phyloP scores from a whole-genome alignment of 768 basidiomycete species.

The Tephrocybe rancida region DNA sequence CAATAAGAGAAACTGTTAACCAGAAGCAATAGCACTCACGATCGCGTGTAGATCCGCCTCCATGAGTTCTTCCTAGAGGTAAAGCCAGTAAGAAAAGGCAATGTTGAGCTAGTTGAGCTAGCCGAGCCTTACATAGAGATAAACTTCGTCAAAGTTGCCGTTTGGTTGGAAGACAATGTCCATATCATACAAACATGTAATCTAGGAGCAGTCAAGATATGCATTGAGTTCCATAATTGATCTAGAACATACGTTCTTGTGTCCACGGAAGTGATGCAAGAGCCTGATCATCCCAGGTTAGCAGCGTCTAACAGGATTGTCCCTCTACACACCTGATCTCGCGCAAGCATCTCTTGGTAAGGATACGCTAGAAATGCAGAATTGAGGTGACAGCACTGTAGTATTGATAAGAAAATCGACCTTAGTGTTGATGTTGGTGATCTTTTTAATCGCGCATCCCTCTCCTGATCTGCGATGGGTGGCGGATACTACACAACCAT shows the following conservation, averaged over 20 bases:
- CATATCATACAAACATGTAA: conserved; percentile 97
- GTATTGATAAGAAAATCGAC: conserved; percentile 28
- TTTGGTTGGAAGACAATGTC: conserved; percentile 93
- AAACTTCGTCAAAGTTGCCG: conserved; percentile 96
- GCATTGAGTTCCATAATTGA: not conserved
- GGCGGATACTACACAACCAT: conserved; percentile 90
- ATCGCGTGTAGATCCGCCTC: conserved; percentile 99
- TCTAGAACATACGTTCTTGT: conserved; percentile 82
- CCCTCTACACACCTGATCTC: conserved; percentile 79
- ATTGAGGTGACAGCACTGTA: not conserved
- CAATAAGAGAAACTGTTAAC: not conserved
- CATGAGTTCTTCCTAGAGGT: conserved; percentile 94
- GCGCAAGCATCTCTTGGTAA: conserved; percentile 94
- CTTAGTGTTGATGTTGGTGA: conserved; percentile 92
- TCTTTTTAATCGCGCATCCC: conserved; percentile 95
- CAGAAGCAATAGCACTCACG: conserved; percentile 44
- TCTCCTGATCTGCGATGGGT: conserved; percentile 83
- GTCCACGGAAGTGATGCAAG: conserved; percentile 96
- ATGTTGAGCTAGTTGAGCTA: not conserved
- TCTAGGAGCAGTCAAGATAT: conserved; percentile 48
- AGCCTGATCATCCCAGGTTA: conserved; percentile 50
- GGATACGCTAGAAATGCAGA: conserved; percentile 63
- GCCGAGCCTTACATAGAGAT: conserved; percentile 69
- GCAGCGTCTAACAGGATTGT: not conserved
- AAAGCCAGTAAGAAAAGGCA: conserved; percentile 6